phyloP scores from a whole-genome alignment of 345 rosid genomes.

The Eucalyptus erythrocorys region DNA sequence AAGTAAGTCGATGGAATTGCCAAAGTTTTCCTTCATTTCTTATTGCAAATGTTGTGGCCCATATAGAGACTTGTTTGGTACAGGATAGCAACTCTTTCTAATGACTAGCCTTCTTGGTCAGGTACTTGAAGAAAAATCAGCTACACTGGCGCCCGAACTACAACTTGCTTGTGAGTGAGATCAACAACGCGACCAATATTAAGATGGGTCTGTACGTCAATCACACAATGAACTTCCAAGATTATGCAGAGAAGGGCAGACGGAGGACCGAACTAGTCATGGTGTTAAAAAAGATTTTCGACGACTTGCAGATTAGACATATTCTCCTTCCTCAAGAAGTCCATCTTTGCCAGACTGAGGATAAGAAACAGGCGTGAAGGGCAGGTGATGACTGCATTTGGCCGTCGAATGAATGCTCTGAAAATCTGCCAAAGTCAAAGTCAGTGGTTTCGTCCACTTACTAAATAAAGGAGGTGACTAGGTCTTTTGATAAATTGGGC shows the following conservation, averaged over 20 bases:
- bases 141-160: slow-evolving; percentile 37
- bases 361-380: background rate
- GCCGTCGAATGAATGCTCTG: background rate
- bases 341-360: slow-evolving; percentile 9
- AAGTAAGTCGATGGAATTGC: slow-evolving; percentile 16
- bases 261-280: slow-evolving; percentile 38
- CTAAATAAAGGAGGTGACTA: background rate
- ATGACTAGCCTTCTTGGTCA: background rate
- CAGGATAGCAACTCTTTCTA: background rate
- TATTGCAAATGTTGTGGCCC: background rate
- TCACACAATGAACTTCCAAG: slow-evolving; percentile 64
- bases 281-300: slow-evolving; percentile 39
- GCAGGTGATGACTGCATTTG: background rate
- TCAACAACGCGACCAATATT: slow-evolving; percentile 41
- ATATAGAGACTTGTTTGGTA: background rate
- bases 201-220: slow-evolving; percentile 17
- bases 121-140: slow-evolving; percentile 30
- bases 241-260: slow-evolving; percentile 32
- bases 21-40: background rate
- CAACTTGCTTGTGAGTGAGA: slow-evolving; percentile 30
- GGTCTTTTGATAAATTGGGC: background rate
- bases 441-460: background rate
- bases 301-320: slow-evolving; percentile 36
- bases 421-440: background rate
- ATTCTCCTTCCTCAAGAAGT: slow-evolving; percentile 43